These are phyloP conservation scores for Apiospora marii DNA, from an alignment of 2,329 filamentous ascomycete genomes.

Conservation along the genomic window DNA sequence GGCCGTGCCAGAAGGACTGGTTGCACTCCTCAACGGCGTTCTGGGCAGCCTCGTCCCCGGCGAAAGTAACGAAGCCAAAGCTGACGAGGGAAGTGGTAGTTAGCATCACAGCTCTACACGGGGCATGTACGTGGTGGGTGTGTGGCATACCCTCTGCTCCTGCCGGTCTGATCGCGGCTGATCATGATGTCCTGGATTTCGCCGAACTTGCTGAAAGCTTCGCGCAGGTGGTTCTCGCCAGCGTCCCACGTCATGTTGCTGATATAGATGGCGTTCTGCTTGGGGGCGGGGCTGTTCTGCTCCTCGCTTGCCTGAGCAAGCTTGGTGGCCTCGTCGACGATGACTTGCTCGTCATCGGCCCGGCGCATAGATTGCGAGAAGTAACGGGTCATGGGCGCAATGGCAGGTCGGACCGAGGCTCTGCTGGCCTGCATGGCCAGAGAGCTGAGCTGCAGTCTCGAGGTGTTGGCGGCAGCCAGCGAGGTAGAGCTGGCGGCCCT, in stretches of 20 bases:
- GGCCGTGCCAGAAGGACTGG: conserved; percentile 45
- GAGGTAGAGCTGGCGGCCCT: conserved; percentile 40
- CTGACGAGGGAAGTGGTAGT: conserved; percentile 32
- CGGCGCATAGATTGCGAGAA: conserved; percentile 43
- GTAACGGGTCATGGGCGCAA: conserved; percentile 32
- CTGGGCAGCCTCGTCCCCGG: conserved; percentile 27
- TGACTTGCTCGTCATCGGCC: conserved; percentile 30
- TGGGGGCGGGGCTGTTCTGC: background rate
- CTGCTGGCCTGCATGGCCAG: conserved; percentile 40
- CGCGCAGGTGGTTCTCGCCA: conserved; percentile 64
- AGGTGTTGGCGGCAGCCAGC: conserved; percentile 34
- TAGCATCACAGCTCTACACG: conserved; percentile 24
- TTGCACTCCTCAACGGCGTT: conserved; percentile 37
- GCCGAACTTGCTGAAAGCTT: conserved; percentile 60
- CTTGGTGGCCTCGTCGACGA: conserved; percentile 27
- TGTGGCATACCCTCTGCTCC: conserved; percentile 44
- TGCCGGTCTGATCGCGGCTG: conserved; percentile 38
- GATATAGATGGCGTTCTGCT: conserved; percentile 61
- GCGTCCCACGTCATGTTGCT: conserved; percentile 77
- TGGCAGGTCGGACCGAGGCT: conserved; percentile 33
- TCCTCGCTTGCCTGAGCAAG: conserved; percentile 19
- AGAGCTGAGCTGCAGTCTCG: conserved; percentile 40
- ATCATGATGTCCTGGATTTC: conserved; percentile 35
- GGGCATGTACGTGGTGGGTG: background rate
- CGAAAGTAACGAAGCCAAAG: conserved; percentile 41